Conservation (phyloP, 768 basidiomycete genomes). For the Boletus pseudopeckii region DNA sequence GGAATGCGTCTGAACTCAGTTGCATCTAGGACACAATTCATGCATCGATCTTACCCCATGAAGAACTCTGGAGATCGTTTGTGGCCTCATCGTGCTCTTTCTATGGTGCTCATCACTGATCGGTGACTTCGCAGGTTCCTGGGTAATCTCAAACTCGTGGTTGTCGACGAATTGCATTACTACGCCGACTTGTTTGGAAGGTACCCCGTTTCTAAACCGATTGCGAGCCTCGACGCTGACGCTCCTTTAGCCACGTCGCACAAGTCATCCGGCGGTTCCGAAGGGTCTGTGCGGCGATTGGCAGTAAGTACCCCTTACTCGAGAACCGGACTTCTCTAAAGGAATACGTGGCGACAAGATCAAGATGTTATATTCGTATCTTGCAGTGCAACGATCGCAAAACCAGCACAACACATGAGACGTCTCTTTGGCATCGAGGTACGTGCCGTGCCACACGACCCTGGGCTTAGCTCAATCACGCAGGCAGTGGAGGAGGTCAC, state of each 20-base stretch:
- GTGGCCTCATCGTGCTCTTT: neutral
- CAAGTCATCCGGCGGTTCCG: slow-evolving; percentile 74
- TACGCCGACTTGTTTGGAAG: slow-evolving; percentile 80
- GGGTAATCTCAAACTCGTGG: slow-evolving; percentile 71
- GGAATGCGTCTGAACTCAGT: neutral
- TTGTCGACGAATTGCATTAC: slow-evolving; percentile 85
- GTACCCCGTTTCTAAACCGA: slow-evolving; percentile 32
- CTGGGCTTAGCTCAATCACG: neutral
- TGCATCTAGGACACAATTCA: slow-evolving; percentile 73
- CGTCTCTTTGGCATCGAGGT: slow-evolving; percentile 66
- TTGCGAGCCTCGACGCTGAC: neutral
- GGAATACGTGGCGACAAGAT: slow-evolving; percentile 36
- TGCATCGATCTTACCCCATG: slow-evolving; percentile 78
- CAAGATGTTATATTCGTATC: slow-evolving; percentile 63
- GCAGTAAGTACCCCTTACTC: slow-evolving; percentile 48
- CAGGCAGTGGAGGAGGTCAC: slow-evolving; percentile 64
- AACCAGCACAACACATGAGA: slow-evolving; percentile 73
- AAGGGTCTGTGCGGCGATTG: slow-evolving; percentile 70
- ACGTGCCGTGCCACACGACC: neutral
- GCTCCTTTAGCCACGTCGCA: slow-evolving; percentile 64
- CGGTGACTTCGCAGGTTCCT: slow-evolving; percentile 52
- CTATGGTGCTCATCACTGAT: slow-evolving; percentile 3
- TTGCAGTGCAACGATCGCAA: slow-evolving; percentile 84
- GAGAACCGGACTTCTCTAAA: neutral
- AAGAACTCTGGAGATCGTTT: slow-evolving; percentile 78